Conservation (phyloP, 495 filamentous ascomycete species). For the Cudoniella acicularis region DNA sequence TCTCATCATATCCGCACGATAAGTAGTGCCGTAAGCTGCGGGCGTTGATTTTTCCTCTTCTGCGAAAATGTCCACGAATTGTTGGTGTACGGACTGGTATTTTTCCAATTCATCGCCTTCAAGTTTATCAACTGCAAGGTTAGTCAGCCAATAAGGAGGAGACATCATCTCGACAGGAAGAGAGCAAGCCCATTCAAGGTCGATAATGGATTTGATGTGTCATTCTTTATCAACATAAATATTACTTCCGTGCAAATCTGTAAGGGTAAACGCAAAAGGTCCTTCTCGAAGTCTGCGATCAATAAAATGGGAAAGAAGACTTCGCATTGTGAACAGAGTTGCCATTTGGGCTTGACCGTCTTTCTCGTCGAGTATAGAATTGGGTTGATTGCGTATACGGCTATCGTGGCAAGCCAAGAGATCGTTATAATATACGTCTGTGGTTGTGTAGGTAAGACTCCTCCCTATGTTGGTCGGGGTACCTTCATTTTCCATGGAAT, state of each 20-base stretch:
- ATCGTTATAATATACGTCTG: slow-evolving; percentile 29
- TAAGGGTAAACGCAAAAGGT: slow-evolving; percentile 29
- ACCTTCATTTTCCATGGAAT: slow-evolving; percentile 24
- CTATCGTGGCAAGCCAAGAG: slow-evolving; percentile 28
- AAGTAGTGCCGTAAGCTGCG: neutral
- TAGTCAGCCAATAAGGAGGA: slow-evolving; percentile 34
- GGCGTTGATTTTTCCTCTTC: slow-evolving; percentile 8
- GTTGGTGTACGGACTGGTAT: neutral
- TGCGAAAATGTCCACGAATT: slow-evolving; percentile 15
- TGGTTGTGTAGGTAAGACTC: slow-evolving; percentile 25
- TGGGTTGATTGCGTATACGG: slow-evolving; percentile 31
- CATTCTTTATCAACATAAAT: slow-evolving; percentile 26
- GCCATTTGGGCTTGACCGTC: slow-evolving; percentile 27
- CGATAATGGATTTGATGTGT: slow-evolving; percentile 30
- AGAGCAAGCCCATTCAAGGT: slow-evolving; percentile 38
- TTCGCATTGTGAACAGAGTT: slow-evolving; percentile 29
- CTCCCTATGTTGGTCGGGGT: slow-evolving; percentile 32
- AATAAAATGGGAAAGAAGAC: slow-evolving; percentile 23
- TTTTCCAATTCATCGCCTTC: neutral
- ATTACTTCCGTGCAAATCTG: slow-evolving; percentile 30
- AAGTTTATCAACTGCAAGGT: slow-evolving; percentile 25
- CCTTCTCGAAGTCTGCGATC: slow-evolving; percentile 22
- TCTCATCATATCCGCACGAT: slow-evolving; percentile 12
- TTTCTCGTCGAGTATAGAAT: slow-evolving; percentile 26
- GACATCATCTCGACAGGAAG: slow-evolving; percentile 31